phyloP scores from a whole-genome alignment of 1,139 yeast species.

The Hyphopichia burtonii region DNA sequence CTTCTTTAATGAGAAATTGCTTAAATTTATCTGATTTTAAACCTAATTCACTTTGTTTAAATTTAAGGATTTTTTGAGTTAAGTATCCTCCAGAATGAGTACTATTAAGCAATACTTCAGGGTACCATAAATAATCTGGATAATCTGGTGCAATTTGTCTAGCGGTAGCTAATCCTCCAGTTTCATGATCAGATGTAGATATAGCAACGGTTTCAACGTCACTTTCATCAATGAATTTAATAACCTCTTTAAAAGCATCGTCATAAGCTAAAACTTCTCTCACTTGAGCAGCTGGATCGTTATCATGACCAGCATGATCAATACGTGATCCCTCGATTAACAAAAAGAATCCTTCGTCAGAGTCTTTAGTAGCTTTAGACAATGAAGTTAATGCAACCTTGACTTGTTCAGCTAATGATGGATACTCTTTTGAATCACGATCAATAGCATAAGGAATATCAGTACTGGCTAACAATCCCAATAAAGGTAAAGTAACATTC shows the following conservation, averaged over 20 bases:
- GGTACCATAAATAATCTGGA: conserved; percentile 70
- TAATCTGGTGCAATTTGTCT: conserved; percentile 58
- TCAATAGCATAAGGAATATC: conserved; percentile 85
- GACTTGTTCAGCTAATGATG: conserved; percentile 75
- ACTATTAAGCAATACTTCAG: conserved; percentile 63
- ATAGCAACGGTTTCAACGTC: conserved; percentile 72
- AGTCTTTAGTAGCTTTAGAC: conserved; percentile 59
- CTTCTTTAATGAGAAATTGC: conserved; percentile 47
- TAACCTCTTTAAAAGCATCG: conserved; percentile 67
- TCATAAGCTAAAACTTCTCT: conserved; percentile 59
- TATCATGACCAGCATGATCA: conserved; percentile 89
- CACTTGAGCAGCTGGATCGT: conserved; percentile 83
- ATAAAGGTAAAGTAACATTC: conserved; percentile 65
- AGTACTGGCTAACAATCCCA: conserved; percentile 66
- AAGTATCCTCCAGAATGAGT: conserved; percentile 74
- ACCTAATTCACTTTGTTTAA: conserved; percentile 18
- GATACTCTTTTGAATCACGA: conserved; percentile 55
- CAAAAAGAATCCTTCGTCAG: conserved; percentile 77
- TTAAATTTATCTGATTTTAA: conserved; percentile 28
- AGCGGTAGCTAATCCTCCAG: conserved; percentile 79
- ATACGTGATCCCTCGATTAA: conserved; percentile 85
- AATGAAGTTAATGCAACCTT: conserved; percentile 66
- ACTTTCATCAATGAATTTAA: conserved; percentile 59
- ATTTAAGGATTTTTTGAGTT: conserved; percentile 26
- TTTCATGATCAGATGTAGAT: conserved; percentile 87